Evolutionary conservation across 495 filamentous ascomycete species (phyloP).

Genomic region (Hypomontagnella submonticulosa): DNA sequence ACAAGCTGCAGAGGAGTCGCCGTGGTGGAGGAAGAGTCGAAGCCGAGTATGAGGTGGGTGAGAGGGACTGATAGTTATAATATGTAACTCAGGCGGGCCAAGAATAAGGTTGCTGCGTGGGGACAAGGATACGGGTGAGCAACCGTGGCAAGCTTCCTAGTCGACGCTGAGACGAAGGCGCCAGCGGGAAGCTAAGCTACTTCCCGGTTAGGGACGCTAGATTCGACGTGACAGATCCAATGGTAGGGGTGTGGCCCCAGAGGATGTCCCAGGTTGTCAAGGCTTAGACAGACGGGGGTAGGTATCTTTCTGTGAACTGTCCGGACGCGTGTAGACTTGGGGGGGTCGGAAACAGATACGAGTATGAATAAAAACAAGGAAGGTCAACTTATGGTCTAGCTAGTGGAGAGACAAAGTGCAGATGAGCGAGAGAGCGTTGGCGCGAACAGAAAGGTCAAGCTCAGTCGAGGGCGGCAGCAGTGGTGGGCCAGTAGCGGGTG

Average conservation of each 20-base stretch:
- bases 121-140: slow-evolving; percentile 37
- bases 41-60: slow-evolving; percentile 49
- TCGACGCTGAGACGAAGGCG: slow-evolving; percentile 44
- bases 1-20: slow-evolving; percentile 54
- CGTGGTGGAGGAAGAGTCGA: slow-evolving; percentile 52
- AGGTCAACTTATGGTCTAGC: slow-evolving; percentile 24
- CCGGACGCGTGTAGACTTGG: slow-evolving; percentile 34
- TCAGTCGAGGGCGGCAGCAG: slow-evolving; percentile 39
- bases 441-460: slow-evolving; percentile 34
- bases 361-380: slow-evolving; percentile 31
- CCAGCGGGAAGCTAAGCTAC: slow-evolving; percentile 43
- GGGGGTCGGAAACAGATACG: slow-evolving; percentile 7
- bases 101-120: slow-evolving; percentile 43
- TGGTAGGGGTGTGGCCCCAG: slow-evolving; percentile 41
- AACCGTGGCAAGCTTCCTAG: slow-evolving; percentile 31
- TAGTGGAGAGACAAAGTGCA: slow-evolving; percentile 26
- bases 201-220: slow-evolving; percentile 36
- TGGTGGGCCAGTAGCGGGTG: slow-evolving; percentile 40
- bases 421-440: slow-evolving; percentile 23
- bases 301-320: slow-evolving; percentile 15
- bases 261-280: slow-evolving; percentile 18
- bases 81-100: slow-evolving; percentile 46
- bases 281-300: slow-evolving; percentile 29
- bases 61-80: slow-evolving; percentile 56
- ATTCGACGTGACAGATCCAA: slow-evolving; percentile 45